A percentile compares a stretch with the other conserved stretches of the same genome.
Conservation (phyloP, 768 basidiomycete genomes). For the Dioszegia hungarica region DNA sequence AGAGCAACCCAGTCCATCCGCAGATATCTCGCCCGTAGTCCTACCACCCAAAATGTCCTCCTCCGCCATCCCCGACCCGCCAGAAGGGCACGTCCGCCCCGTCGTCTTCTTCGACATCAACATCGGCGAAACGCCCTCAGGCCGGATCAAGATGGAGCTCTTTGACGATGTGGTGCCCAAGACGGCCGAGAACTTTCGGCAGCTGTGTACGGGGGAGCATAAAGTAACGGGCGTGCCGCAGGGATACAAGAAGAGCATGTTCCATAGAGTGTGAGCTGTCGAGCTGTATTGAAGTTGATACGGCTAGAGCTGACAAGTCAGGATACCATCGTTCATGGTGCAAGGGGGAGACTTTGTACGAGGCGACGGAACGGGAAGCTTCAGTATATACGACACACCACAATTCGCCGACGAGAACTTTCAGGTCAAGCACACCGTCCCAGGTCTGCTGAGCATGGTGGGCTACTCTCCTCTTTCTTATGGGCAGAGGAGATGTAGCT, state of each 20-base stretch:
- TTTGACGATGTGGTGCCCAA: conserved; percentile 94
- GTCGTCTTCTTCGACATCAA: conserved; percentile 96
- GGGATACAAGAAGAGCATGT: conserved; percentile 85
- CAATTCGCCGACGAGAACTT: conserved; percentile 99
- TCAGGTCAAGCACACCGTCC: conserved; percentile 74
- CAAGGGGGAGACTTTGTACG: conserved; percentile 97
- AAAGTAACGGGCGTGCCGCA: conserved; percentile 80
- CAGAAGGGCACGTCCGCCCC: conserved; percentile 56
- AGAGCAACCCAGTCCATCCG: no score
- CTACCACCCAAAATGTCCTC: no score
- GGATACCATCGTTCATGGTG: conserved; percentile 71
- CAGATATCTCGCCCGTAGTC: no score
- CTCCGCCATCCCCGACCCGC: conserved; percentile 34
- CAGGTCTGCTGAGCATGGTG: conserved; percentile 89
- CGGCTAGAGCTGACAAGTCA: neutral
- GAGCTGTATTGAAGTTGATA: neutral
- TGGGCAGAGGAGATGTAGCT: neutral
- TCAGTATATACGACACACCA: conserved; percentile 87
- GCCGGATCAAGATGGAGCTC: conserved; percentile 89
- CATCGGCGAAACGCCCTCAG: conserved; percentile 94
- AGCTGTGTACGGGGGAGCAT: conserved; percentile 95
- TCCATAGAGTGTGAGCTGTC: conserved; percentile 76
- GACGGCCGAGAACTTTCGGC: conserved; percentile 96
- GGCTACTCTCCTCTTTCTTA: conserved; percentile 10
- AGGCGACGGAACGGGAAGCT: conserved; percentile 88